A percentile compares a stretch with the other conserved stretches of the same genome.
Conservation (phyloP, 164 flowering plant species). For the Cinnamomum micranthum region DNA sequence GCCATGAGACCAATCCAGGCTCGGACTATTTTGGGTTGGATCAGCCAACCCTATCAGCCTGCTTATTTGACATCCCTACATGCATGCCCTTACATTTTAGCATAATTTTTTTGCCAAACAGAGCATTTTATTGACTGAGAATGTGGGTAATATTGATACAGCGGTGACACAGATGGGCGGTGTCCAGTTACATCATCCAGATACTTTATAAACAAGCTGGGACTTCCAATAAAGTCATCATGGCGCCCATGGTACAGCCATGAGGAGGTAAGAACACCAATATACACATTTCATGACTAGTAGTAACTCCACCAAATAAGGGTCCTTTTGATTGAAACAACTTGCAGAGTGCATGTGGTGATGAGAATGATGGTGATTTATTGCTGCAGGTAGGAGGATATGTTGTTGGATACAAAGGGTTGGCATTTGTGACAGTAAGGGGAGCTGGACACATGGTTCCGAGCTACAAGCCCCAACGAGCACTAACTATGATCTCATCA, state of each 20-base stretch:
- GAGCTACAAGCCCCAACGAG: constrained; percentile 35
- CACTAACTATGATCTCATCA: constrained; percentile 26
- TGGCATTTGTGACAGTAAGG: constrained; percentile 43
- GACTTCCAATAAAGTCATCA: constrained; percentile 14
- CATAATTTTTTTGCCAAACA: too few species aligned
- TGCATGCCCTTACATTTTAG: too few species aligned
- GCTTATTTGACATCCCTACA: too few species aligned
- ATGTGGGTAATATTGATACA: constrained; percentile 8
- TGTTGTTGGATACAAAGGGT: constrained; percentile 26
- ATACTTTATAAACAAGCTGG: constrained; percentile 19
- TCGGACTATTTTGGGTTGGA: too few species aligned
- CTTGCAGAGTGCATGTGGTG: too few species aligned
- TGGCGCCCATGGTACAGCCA: constrained; percentile 37
- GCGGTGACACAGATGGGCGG: constrained; percentile 31
- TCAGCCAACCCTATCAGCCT: too few species aligned
- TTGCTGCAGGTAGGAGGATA: constrained; percentile 42
- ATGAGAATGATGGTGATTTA: neutral
- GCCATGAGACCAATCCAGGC: too few species aligned
- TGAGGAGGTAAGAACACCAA: constrained; percentile 18
- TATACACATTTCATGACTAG: too few species aligned
- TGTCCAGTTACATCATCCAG: constrained; percentile 30
- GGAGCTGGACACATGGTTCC: constrained; percentile 47
- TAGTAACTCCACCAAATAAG: too few species aligned
- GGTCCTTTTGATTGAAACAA: too few species aligned
- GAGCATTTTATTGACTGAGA: neutral